Base-by-base conservation (phyloP, 805 yeast species). In the Metschnikowia borealis region DNA sequence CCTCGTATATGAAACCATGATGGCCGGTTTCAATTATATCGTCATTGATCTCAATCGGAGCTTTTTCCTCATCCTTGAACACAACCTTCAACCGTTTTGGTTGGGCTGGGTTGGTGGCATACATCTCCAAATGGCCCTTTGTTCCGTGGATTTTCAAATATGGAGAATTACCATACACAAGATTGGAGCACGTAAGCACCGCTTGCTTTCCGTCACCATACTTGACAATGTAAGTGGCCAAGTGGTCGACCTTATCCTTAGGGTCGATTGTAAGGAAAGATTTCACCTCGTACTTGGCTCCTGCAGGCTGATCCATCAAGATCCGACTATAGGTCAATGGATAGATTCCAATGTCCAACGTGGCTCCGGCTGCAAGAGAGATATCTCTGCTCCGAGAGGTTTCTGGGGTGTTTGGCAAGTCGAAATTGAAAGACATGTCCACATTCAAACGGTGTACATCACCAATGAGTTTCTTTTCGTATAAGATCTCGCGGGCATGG, bases 291-390 rank as follows among this genome's bases (percentile, higher is more conserved):
- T 64, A 65, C 46, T 60, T 52, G 32, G 65, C 55, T 2, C 33
- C 36, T 44, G 63, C 64, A 26, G 65, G 55, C 33, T 64, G 58
- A 54, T 73, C 74, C 50, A 75, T 56, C 23, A 75, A 65, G 8
- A 74, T 49, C 48, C 81, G 60, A 15, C 71, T 65, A 57, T 74
- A 80, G 3, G 80, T 79, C 45, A 79, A 54, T 3, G 79, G 64
- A 53, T 81, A 81, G 44, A 80, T 71, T 2, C 85, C 84, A 49
- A 80, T 67, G 59, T 81, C 85, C 55, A 80, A 70, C 42, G 80
- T 59, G 0, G 82, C 77, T 20, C 86, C 85, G 13, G 81, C 86
- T 4, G 81, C 85, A 43, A 78, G 68, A 42, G 52, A 62, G 4
- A 71, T 74, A 58, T 76, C 72, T 49, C 75, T 64, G 49, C 78